A percentile compares a stretch with the other conserved stretches of the same genome.
Conservation (phyloP, 352 stramenopile genomes). For the Phytophthora constricta region DNA sequence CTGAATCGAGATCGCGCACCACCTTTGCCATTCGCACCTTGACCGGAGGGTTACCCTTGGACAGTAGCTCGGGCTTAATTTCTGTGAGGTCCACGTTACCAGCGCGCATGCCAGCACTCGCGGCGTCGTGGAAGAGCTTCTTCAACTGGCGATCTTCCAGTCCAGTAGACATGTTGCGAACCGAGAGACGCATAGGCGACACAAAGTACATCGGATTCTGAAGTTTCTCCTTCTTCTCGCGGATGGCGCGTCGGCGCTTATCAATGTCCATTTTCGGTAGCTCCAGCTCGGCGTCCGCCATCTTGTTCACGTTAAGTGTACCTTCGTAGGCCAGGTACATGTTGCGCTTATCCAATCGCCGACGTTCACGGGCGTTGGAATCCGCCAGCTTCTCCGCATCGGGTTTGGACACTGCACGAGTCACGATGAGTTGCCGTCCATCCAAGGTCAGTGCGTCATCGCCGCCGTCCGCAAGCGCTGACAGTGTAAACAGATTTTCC, state of each 20-base stretch:
- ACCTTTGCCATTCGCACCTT: constrained; percentile 88
- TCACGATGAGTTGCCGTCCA: constrained; percentile 75
- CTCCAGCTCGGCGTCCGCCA: constrained; percentile 84
- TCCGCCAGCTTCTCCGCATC: constrained; percentile 72
- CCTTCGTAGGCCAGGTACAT: constrained; percentile 96
- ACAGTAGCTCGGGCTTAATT: constrained; percentile 70
- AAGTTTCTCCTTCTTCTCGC: constrained; percentile 97
- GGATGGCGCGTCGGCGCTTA: constrained; percentile 92
- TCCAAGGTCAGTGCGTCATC: constrained; percentile 76
- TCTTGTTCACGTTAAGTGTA: constrained; percentile 92
- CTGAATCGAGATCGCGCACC: constrained; percentile 75
- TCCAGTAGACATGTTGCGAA: constrained; percentile 91
- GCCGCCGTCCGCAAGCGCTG: constrained; percentile 65
- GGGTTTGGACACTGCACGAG: constrained; percentile 74
- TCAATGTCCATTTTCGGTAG: constrained; percentile 94
- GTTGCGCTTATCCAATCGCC: constrained; percentile 94
- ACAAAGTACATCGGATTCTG: constrained; percentile 98
- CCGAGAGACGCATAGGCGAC: constrained; percentile 93
- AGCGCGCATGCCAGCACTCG: constrained; percentile 70
- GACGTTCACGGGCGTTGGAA: constrained; percentile 60
- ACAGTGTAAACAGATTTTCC: constrained; percentile 67
- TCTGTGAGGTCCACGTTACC: constrained; percentile 84
- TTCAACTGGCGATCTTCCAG: constrained; percentile 94
- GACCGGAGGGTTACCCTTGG: constrained; percentile 48
- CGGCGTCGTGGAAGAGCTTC: constrained; percentile 86